These are phyloP conservation scores for Pseudomassariella vexata DNA, from an alignment of 2,329 filamentous ascomycete species.

Conservation along the genomic window DNA sequence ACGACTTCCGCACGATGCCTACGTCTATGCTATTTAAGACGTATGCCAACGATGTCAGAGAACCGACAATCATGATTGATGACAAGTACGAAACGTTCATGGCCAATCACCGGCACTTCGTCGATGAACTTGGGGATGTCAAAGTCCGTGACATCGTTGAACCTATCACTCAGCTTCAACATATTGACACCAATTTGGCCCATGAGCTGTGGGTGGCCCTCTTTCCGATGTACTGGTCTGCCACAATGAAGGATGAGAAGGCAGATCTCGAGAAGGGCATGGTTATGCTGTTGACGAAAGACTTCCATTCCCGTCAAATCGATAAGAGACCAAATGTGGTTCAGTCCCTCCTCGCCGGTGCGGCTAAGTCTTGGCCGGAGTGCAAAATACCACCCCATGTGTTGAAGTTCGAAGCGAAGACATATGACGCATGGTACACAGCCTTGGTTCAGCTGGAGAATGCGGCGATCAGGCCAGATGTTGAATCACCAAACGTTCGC, in stretches of 20 bases:
- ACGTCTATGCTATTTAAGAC: constrained; percentile 67
- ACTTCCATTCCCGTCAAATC: constrained; percentile 90
- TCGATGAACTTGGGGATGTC: constrained; percentile 76
- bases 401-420: constrained; percentile 89
- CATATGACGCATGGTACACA: constrained; percentile 97
- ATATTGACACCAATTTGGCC: constrained; percentile 74
- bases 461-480: constrained; percentile 73
- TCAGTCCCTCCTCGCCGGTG: constrained; percentile 83
- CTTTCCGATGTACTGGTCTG: constrained; percentile 93
- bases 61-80: constrained; percentile 68
- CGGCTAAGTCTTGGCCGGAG: constrained; percentile 75
- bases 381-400: constrained; percentile 95
- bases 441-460: constrained; percentile 86
- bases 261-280: constrained; percentile 86
- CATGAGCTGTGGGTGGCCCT: constrained; percentile 86
- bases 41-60: constrained; percentile 63
- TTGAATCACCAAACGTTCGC: constrained; percentile 76
- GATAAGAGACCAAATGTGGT: constrained; percentile 95
- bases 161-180: constrained; percentile 85
- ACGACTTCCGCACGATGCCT: constrained; percentile 77
- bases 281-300: constrained; percentile 85
- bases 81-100: constrained; percentile 78
- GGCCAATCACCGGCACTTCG: constrained; percentile 73
- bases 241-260: constrained; percentile 79
- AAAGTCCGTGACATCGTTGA: constrained; percentile 85